Conservation (phyloP, 352 stramenopile genomes). For the Thalassiosira exigua region DNA sequence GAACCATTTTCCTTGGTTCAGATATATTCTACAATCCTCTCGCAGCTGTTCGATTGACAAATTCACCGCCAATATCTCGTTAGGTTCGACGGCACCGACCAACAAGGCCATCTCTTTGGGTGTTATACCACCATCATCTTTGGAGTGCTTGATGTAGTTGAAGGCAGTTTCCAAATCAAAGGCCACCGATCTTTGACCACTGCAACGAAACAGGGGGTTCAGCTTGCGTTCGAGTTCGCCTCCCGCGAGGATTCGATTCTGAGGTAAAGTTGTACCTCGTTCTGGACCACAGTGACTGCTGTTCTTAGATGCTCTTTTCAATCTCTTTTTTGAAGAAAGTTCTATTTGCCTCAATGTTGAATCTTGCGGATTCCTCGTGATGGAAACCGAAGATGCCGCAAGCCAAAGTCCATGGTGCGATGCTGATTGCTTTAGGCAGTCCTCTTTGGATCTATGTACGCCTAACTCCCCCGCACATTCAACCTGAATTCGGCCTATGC, state of each 20-base stretch:
- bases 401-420: slow-evolving; percentile 9
- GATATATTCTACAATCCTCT: slow-evolving; percentile 37
- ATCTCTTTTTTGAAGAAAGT: too few relatives aligned
- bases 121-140: slow-evolving; percentile 38
- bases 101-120: slow-evolving; percentile 20
- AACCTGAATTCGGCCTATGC: slow-evolving; percentile 36
- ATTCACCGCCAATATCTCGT: slow-evolving; percentile 31
- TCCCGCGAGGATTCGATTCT: slow-evolving; percentile 27
- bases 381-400: slow-evolving; percentile 29
- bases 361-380: slow-evolving; percentile 37
- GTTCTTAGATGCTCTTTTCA: too few relatives aligned
- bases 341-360: slow-evolving; percentile 39
- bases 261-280: too few relatives aligned
- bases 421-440: too few relatives aligned
- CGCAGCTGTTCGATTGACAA: slow-evolving; percentile 27
- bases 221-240: slow-evolving; percentile 26
- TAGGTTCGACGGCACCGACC: slow-evolving; percentile 24
- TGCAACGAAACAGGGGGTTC: slow-evolving; percentile 19
- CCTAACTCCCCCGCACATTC: not conserved
- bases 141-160: slow-evolving; percentile 35
- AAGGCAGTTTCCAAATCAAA: slow-evolving; percentile 37
- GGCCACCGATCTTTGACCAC: not conserved
- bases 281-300: too few relatives aligned
- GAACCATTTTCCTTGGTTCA: slow-evolving; percentile 37
- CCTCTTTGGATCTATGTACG: too few relatives aligned